Conservation (phyloP, 345 rosid genomes). For the Dovyalis caffra region DNA sequence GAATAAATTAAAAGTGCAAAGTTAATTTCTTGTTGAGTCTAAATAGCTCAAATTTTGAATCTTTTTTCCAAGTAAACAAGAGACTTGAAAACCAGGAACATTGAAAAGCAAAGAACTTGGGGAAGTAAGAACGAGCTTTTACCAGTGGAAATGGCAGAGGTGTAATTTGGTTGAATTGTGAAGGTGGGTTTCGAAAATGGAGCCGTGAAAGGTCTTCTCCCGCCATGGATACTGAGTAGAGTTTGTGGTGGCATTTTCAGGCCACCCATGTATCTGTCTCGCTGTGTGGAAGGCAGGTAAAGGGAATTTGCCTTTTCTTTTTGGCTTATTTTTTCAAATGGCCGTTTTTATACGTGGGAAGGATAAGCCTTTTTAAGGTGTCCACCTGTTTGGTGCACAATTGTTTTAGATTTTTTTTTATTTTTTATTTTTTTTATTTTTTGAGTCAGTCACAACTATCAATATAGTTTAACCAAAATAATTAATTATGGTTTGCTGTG, state of each 20-base stretch:
- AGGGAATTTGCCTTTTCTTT: neutral
- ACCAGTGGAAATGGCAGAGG: slow-evolving; percentile 33
- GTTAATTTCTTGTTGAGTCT: neutral
- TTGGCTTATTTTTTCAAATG: neutral
- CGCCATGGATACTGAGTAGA: slow-evolving; percentile 30
- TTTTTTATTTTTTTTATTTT: too few relatives aligned
- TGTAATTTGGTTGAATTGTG: slow-evolving; percentile 5
- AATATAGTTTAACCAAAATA: too few relatives aligned
- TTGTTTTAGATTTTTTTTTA: too few relatives aligned
- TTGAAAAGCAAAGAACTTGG: neutral
- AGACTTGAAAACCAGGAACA: neutral
- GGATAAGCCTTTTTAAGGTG: too few relatives aligned
- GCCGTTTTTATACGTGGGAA: neutral
- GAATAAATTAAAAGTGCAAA: neutral
- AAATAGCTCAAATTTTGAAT: neutral
- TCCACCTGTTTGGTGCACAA: too few relatives aligned
- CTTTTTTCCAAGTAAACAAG: neutral
- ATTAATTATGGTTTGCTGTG: too few relatives aligned
- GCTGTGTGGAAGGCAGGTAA: neutral
- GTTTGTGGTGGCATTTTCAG: slow-evolving; percentile 37
- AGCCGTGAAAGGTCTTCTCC: slow-evolving; percentile 23
- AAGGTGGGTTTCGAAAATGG: slow-evolving; percentile 26
- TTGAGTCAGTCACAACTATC: too few relatives aligned
- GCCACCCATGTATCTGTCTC: slow-evolving; percentile 37
- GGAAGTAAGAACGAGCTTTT: neutral